Evolutionary conservation across 2,329 filamentous ascomycete genomes (phyloP), one percentile per base, ranked within the genome.

Genomic region (Cercospora nicotianae): DNA sequence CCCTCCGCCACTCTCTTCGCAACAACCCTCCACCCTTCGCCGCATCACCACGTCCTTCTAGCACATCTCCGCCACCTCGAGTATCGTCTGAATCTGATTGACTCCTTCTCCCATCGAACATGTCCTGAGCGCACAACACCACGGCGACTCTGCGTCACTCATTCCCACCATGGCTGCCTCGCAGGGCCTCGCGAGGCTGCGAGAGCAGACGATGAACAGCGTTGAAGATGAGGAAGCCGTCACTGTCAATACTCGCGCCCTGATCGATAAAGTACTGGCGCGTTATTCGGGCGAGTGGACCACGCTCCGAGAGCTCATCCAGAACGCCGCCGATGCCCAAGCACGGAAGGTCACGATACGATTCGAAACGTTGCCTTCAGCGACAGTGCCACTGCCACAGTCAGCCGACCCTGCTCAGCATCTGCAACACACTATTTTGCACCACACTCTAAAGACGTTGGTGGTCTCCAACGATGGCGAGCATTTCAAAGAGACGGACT

Each of bases 261-360:
- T 99, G 74, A 99, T 99, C 77, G 96, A 98, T 82, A 99, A 99
- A 81, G 94, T 99, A 10, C 87, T 99, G 60, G 95, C 95, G 9
- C 87, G 95, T 77, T 99, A 99, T 79, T 97, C 94, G 2, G 94
- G 95, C 75, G 96, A 99, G 83, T 97, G 94, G 90, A 89, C 87
- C 12, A 89, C 88, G 12, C 82, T 99, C 18, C 89, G 95, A 83
- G 95, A 99, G 79, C 89, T 99, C 69, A 93, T 99, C 55, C 95
- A 99, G 77, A 99, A 99, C 78, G 95, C 95, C n/a, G 94, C 95
- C 71, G 95, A 99, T 82, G 95, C 95, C 23, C 92, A 94, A 77
- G 95, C 95, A 59, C 91, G 90, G 16, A 94, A 89, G 65, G 94
- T 98, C 73, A 91, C 88, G 57, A 92, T 99, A 77, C 94, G 91